A percentile compares a stretch with the other conserved stretches of the same genome.
Evolutionary conservation across 176 grass and related monocot genomes (phyloP).

Genomic region (Triticum dicoccoides): DNA sequence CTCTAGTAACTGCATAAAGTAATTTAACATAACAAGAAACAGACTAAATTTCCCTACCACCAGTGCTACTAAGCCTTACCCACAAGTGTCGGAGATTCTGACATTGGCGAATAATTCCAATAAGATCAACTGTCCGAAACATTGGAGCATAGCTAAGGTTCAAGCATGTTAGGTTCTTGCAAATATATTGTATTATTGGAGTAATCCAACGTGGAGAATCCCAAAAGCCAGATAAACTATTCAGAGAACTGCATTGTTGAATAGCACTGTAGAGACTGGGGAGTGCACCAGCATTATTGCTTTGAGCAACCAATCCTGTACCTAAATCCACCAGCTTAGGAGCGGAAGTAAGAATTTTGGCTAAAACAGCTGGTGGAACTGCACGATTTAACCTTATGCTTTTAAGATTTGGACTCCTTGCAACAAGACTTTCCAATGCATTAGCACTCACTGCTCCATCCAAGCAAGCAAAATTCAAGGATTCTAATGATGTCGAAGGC

Average conservation of each 20-base stretch:
- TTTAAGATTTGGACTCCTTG: conserved; percentile 61
- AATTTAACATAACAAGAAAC: conserved; percentile 5
- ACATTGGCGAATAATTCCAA: conserved; percentile 48
- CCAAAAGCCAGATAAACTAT: conserved; percentile 72
- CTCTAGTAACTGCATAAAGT: not conserved
- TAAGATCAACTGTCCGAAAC: conserved; percentile 36
- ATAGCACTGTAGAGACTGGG: conserved; percentile 34
- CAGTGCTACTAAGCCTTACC: conserved; percentile 39
- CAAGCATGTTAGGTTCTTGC: conserved; percentile 48
- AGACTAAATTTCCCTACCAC: not conserved
- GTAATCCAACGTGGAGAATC: conserved; percentile 38
- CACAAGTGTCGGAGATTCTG: conserved; percentile 56
- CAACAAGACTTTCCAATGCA: conserved; percentile 60
- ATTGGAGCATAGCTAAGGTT: conserved; percentile 62
- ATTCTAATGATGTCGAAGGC: conserved; percentile 58
- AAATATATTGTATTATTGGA: conserved; percentile 34
- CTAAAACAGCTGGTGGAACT: conserved; percentile 53
- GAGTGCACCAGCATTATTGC: conserved; percentile 30
- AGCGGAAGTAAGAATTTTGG: conserved; percentile 46
- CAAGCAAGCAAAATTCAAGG: conserved; percentile 82
- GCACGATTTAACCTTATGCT: conserved; percentile 62
- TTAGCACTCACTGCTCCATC: conserved; percentile 52
- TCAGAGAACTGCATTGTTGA: conserved; percentile 44
- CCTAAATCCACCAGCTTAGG: conserved; percentile 69
- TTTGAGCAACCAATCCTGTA: conserved; percentile 51